Conservation (phyloP, 139 green algal genomes). For the Monoraphidium neglectum region DNA sequence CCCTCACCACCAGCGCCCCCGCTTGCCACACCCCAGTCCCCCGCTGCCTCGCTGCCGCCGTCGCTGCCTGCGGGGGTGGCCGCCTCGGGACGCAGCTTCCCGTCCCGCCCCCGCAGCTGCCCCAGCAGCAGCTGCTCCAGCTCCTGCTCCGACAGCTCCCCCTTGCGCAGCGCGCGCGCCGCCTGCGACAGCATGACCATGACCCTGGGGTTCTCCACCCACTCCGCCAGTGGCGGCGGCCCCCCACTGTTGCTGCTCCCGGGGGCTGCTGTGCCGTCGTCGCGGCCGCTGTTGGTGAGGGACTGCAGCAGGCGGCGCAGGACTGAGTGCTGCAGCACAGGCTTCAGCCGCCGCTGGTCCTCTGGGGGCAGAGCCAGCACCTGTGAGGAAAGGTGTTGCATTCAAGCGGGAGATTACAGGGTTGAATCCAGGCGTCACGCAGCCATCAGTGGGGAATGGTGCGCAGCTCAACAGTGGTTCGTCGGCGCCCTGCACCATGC, state of each 20-base stretch:
- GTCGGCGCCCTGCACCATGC: neutral
- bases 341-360: slow-evolving; percentile 14
- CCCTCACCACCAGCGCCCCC: too few relatives aligned
- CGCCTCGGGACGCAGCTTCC: too few relatives aligned
- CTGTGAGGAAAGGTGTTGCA: slow-evolving; percentile 13
- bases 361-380: slow-evolving; percentile 57
- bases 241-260: neutral
- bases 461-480: neutral
- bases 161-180: slow-evolving; percentile 60
- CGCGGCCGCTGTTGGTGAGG: slow-evolving; percentile 1
- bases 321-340: slow-evolving; percentile 14
- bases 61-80: neutral
- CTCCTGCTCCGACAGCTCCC: slow-evolving; percentile 58
- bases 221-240: neutral
- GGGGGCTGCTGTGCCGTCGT: neutral
- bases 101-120: neutral
- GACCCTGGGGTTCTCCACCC: slow-evolving; percentile 44
- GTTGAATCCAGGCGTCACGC: neutral
- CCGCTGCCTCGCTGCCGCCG: neutral
- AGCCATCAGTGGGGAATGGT: neutral
- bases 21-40: too few relatives aligned
- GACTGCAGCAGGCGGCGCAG: slow-evolving; percentile 56
- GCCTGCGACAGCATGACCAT: slow-evolving; percentile 61
- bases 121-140: slow-evolving; percentile 47
- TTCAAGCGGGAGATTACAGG: neutral